These are phyloP conservation scores for Cenchrus fungigraminus DNA, from an alignment of 176 grass and related monocot genomes.

Conservation along the genomic window DNA sequence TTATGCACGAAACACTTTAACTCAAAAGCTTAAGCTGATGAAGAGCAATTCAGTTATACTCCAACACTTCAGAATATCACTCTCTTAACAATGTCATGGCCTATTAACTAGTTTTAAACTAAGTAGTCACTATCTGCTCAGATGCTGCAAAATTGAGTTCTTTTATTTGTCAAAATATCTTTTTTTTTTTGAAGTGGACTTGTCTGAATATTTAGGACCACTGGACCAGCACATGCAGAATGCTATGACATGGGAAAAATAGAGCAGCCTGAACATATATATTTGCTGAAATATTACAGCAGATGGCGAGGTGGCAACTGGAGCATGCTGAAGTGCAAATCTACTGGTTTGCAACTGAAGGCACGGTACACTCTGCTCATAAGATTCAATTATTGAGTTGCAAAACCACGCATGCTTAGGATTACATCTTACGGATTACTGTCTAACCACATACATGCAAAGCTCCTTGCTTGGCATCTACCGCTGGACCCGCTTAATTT, in stretches of 20 bases:
- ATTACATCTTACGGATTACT: neutral
- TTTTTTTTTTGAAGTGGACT: too few species aligned
- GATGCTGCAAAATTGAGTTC: neutral
- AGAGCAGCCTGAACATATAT: neutral
- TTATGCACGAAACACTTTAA: too few species aligned
- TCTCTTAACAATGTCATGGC: neutral
- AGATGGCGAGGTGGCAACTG: neutral
- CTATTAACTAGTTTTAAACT: neutral
- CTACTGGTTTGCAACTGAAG: neutral
- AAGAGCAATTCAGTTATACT: too few species aligned
- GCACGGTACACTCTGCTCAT: neutral
- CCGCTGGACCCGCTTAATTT: neutral
- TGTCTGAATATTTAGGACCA: neutral
- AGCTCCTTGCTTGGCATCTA: neutral
- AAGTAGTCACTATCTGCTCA: neutral
- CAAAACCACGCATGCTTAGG: neutral
- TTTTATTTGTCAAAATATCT: neutral
- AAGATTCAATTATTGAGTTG: neutral
- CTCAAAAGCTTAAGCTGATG: too few species aligned
- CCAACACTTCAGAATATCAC: neutral
- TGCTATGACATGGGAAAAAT: neutral
- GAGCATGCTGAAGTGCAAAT: neutral
- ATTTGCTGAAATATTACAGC: neutral
- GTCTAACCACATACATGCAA: neutral
- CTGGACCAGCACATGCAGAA: neutral